Evolutionary conservation across 208 protist species (phyloP).

Genomic region (Phytomonas sp.): DNA sequence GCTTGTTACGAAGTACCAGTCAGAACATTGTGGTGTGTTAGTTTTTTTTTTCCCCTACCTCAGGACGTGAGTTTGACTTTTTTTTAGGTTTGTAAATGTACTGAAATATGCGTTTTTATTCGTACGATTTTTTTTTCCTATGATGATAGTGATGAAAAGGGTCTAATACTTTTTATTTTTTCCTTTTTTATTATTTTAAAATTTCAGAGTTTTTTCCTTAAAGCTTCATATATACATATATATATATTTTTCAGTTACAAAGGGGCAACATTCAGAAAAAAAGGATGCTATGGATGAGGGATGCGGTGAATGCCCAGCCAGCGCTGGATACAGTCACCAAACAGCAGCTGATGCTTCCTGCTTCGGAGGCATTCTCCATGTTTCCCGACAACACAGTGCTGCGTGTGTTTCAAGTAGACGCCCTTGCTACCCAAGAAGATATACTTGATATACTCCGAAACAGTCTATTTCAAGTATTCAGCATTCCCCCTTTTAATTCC

Average conservation of each 20-base stretch:
- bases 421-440: slow-evolving; percentile 61
- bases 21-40: background rate
- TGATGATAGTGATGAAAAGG: background rate
- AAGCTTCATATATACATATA: background rate
- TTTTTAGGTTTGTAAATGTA: background rate
- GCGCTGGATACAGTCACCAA: slow-evolving; percentile 70
- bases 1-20: background rate
- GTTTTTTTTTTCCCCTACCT: background rate
- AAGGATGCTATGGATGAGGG: slow-evolving; percentile 55
- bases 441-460: slow-evolving; percentile 67
- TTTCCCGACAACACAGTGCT: slow-evolving; percentile 71
- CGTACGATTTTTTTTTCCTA: background rate
- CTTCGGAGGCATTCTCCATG: slow-evolving; percentile 57
- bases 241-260: background rate
- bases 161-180: background rate
- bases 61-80: background rate
- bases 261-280: background rate
- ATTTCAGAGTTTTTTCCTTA: background rate
- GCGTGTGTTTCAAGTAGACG: slow-evolving; percentile 77
- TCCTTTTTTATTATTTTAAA: slow-evolving; percentile 9
- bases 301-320: slow-evolving; percentile 55
- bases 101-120: background rate
- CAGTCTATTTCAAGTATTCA: slow-evolving; percentile 56
- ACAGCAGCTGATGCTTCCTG: slow-evolving; percentile 60
- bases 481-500: slow-evolving; percentile 46